A percentile compares a stretch with the other conserved stretches of the same genome.
phyloP scores from a whole-genome alignment of 179 eudicot species.

The Nepenthes alata region DNA sequence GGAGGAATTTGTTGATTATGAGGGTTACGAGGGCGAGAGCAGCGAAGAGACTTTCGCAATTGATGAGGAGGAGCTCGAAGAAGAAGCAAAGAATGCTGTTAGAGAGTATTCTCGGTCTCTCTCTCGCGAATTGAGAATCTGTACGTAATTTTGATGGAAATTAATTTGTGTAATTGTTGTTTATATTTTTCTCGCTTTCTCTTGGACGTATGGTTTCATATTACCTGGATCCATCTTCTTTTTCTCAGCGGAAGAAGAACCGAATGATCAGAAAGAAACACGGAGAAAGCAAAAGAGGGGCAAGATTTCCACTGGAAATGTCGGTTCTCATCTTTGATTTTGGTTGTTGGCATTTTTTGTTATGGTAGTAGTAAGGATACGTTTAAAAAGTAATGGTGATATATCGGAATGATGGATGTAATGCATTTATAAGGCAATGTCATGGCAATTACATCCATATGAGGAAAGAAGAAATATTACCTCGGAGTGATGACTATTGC shows the following conservation, averaged over 20 bases:
- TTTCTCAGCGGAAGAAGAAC: slow-evolving; percentile 43
- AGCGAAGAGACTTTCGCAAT: slow-evolving; percentile 11
- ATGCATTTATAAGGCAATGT: no score
- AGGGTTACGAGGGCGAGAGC: slow-evolving; percentile 25
- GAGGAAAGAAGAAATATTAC: no score
- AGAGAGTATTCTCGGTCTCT: slow-evolving; percentile 47
- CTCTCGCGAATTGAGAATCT: slow-evolving; percentile 40
- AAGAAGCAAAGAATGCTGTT: slow-evolving; percentile 45
- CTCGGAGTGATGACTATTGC: no score
- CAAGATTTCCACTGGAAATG: slow-evolving; percentile 28
- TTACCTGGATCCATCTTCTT: not conserved
- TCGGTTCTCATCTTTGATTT: slow-evolving; percentile 19
- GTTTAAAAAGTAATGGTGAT: no score
- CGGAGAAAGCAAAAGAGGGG: slow-evolving; percentile 20
- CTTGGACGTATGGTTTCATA: slow-evolving; percentile 4
- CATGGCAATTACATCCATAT: no score
- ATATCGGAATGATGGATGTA: no score
- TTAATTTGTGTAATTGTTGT: not conserved
- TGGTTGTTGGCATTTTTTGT: no score
- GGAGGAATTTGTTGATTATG: slow-evolving; percentile 23
- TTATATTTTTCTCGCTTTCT: not conserved
- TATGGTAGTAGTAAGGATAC: no score
- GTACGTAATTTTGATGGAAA: slow-evolving; percentile 14
- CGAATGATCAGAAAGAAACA: slow-evolving; percentile 18
- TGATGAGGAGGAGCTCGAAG: slow-evolving; percentile 61